Evolutionary conservation across 768 basidiomycete species (phyloP).

Genomic region (Russula sp.): DNA sequence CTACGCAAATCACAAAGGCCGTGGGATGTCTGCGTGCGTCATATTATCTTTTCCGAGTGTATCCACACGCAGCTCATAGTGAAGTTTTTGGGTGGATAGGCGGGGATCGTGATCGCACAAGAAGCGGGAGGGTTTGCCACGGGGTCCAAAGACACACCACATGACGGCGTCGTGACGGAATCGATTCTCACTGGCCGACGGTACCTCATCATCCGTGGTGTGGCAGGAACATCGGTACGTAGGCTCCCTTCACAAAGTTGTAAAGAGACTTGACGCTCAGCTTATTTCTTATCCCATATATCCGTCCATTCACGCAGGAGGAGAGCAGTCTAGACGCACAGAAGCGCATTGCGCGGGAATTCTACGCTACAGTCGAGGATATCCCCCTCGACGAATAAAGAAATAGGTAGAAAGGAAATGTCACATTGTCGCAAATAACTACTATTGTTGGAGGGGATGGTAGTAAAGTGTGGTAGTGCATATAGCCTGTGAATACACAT

Average conservation of each 20-base stretch:
- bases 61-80: neutral
- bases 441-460: neutral
- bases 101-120: conserved; percentile 86
- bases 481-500: conserved; percentile 11
- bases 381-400: conserved; percentile 39
- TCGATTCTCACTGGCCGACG: conserved; percentile 75
- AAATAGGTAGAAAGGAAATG: conserved; percentile 12
- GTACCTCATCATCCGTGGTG: conserved; percentile 71
- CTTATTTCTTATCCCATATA: neutral
- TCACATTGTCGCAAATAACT: neutral
- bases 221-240: conserved; percentile 56
- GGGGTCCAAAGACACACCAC: conserved; percentile 52
- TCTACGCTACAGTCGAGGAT: conserved; percentile 80
- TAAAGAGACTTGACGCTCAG: conserved; percentile 9
- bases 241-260: neutral
- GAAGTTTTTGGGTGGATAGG: conserved; percentile 39
- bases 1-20: conserved; percentile 41
- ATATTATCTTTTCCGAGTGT: neutral
- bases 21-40: conserved; percentile 80
- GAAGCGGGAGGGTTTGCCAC: conserved; percentile 84
- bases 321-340: conserved; percentile 74
- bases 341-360: conserved; percentile 76
- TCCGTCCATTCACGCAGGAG: conserved; percentile 32
- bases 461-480: conserved; percentile 4
- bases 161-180: conserved; percentile 55